phyloP scores from a whole-genome alignment of 169 alveolate species.

The Ichthyophthirius multifiliis region DNA sequence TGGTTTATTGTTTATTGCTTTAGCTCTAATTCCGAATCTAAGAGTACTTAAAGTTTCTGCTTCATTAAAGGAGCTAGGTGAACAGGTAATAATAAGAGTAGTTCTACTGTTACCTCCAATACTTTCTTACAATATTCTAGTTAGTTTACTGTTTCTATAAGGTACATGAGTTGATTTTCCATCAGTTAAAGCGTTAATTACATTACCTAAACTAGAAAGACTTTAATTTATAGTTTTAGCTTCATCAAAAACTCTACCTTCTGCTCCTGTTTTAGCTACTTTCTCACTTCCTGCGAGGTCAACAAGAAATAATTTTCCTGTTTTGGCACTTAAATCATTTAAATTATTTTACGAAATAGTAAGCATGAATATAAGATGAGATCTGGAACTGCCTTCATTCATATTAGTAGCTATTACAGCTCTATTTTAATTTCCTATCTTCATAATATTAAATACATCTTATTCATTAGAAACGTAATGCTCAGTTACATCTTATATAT shows the following conservation, averaged over 20 bases:
- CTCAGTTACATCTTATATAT: conserved; percentile 77
- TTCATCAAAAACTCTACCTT: conserved; percentile 70
- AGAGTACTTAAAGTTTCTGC: conserved; percentile 59
- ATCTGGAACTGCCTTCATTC: conserved; percentile 78
- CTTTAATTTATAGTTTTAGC: conserved; percentile 74
- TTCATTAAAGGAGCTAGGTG: conserved; percentile 48
- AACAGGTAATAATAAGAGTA: conserved; percentile 54
- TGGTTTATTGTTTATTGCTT: conserved; percentile 85
- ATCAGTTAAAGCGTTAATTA: conserved; percentile 70
- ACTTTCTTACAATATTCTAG: conserved; percentile 50
- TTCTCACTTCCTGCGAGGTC: conserved; percentile 85
- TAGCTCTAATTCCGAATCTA: conserved; percentile 91
- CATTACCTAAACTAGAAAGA: conserved; percentile 72
- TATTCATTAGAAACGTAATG: conserved; percentile 64
- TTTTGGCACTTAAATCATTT: conserved; percentile 73
- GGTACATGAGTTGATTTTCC: conserved; percentile 63
- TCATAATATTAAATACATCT: conserved; percentile 85
- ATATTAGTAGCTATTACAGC: conserved; percentile 86
- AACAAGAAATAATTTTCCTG: conserved; percentile 78
- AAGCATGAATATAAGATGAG: conserved; percentile 84
- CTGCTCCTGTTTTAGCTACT: conserved; percentile 68
- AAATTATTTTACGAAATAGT: conserved; percentile 72
- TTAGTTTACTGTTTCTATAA: conserved; percentile 60
- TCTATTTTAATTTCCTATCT: conserved; percentile 82
- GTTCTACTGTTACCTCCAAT: conserved; percentile 64